Percentiles rank a stretch among this genome's conserved stretches.
Evolutionary conservation across 257 asterid genomes (phyloP).

Genomic region (Misopates orontium): DNA sequence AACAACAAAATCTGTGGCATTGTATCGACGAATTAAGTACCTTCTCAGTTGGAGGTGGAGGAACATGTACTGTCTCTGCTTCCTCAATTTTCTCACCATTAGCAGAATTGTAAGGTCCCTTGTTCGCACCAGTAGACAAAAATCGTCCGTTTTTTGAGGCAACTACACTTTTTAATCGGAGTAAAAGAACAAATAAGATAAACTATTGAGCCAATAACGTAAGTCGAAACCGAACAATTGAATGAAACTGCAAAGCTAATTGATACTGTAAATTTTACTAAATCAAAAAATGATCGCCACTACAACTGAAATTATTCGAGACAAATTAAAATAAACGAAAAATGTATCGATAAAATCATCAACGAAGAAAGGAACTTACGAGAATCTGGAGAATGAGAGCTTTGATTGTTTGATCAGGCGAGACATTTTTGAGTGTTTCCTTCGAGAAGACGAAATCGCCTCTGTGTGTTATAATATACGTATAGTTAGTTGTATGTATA

Average conservation of each 20-base stretch:
- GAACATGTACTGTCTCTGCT: constrained; percentile 80
- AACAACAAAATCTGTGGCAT: not conserved
- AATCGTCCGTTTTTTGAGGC: constrained; percentile 49
- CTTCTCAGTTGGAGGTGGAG: constrained; percentile 89
- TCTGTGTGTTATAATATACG: too few species aligned
- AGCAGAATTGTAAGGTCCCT: constrained; percentile 11
- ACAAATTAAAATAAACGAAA: not conserved
- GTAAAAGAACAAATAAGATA: not conserved
- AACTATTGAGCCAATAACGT: not conserved
- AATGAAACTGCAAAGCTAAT: not conserved
- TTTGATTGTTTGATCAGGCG: constrained; percentile 64
- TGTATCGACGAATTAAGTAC: constrained; percentile 37
- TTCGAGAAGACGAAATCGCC: too few species aligned
- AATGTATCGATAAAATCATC: not conserved
- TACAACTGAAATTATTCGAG: not conserved
- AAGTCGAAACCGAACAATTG: not conserved
- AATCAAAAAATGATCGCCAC: not conserved
- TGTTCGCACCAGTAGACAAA: constrained; percentile 45
- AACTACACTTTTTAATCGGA: constrained; percentile 22
- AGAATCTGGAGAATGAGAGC: constrained; percentile 45
- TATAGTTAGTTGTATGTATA: too few species aligned
- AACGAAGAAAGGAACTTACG: constrained; percentile 38
- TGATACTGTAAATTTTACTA: too few species aligned
- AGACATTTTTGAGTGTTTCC: constrained; percentile 54
- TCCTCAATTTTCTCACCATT: constrained; percentile 67